Evolutionary conservation across 768 basidiomycete species (phyloP).

Genomic region (Phlebiopsis flavidoalba): DNA sequence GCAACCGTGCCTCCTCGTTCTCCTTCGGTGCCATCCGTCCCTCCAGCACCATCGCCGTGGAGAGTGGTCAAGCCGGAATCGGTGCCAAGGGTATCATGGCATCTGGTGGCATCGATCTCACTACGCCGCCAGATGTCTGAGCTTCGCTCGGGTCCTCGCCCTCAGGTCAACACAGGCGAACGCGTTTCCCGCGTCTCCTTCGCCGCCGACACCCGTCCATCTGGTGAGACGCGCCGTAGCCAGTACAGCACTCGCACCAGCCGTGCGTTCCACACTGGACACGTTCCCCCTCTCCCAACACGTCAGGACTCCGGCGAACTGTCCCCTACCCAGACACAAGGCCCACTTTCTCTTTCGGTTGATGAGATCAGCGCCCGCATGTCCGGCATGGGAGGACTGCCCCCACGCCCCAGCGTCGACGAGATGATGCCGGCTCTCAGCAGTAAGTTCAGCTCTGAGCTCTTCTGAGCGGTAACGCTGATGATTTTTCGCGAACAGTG

Average conservation of each 20-base stretch:
- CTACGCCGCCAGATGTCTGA: slow-evolving; percentile 32
- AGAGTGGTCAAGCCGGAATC: slow-evolving; percentile 39
- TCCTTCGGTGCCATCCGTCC: slow-evolving; percentile 53
- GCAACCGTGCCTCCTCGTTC: slow-evolving; percentile 40
- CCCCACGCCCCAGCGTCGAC: slow-evolving; percentile 38
- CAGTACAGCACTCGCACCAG: slow-evolving; percentile 33
- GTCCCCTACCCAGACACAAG: slow-evolving; percentile 41
- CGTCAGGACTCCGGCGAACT: slow-evolving; percentile 28
- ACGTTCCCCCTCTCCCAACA: slow-evolving; percentile 37
- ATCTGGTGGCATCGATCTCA: slow-evolving; percentile 9
- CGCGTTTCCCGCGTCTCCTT: slow-evolving; percentile 65
- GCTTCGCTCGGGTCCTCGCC: slow-evolving; percentile 51
- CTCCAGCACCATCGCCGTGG: slow-evolving; percentile 36
- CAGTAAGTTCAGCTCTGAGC: slow-evolving; percentile 37
- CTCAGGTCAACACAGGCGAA: slow-evolving; percentile 36
- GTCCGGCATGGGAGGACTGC: slow-evolving; percentile 26
- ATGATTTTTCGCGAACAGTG: slow-evolving; percentile 37
- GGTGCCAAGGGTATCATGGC: slow-evolving; percentile 29
- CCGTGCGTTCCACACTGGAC: slow-evolving; percentile 37
- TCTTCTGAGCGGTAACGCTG: background rate
- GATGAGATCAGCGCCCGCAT: slow-evolving; percentile 62
- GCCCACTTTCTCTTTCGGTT: slow-evolving; percentile 39
- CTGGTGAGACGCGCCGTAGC: slow-evolving; percentile 38
- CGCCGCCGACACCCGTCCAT: slow-evolving; percentile 52
- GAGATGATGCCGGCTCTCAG: slow-evolving; percentile 67